Conservation (phyloP, 1,284 basidiomycete genomes). For the Cutaneotrichosporon sp. region DNA sequence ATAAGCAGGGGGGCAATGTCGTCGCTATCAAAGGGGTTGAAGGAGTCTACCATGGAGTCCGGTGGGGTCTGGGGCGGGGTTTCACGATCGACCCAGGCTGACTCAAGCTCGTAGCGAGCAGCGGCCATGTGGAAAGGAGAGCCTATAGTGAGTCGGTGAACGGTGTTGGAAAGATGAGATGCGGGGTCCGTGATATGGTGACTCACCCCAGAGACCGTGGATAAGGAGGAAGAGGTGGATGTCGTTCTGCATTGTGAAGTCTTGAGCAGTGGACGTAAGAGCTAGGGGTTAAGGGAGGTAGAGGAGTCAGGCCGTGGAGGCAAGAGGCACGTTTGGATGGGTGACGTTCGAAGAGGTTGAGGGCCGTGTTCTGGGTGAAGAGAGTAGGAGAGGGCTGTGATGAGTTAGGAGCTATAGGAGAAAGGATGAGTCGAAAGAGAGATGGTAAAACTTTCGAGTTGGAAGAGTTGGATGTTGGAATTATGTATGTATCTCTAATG, state of each 20-base stretch:
- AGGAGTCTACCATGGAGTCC: background rate
- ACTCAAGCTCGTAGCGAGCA: constrained; percentile 34
- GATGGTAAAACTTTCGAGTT: no score
- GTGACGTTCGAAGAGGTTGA: no score
- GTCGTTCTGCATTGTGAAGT: constrained; percentile 2
- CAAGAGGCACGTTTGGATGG: no score
- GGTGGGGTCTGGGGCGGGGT: background rate
- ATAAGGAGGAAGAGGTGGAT: constrained; percentile 46
- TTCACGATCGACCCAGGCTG: constrained; percentile 16
- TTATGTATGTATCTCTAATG: no score
- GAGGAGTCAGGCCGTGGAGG: no score
- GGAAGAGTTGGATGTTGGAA: no score
- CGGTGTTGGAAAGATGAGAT: background rate
- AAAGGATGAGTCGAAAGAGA: no score
- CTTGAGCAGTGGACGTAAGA: background rate
- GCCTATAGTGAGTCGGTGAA: constrained; percentile 21
- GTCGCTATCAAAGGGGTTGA: background rate
- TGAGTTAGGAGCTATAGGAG: no score
- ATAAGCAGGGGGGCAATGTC: background rate
- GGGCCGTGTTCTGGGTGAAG: no score
- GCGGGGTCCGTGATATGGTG: background rate
- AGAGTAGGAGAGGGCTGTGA: no score
- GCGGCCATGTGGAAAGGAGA: constrained; percentile 36
- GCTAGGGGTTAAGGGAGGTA: background rate
- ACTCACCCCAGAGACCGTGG: constrained; percentile 47